Conservation (phyloP, 257 asterid species). For the Solanum rostratum region DNA sequence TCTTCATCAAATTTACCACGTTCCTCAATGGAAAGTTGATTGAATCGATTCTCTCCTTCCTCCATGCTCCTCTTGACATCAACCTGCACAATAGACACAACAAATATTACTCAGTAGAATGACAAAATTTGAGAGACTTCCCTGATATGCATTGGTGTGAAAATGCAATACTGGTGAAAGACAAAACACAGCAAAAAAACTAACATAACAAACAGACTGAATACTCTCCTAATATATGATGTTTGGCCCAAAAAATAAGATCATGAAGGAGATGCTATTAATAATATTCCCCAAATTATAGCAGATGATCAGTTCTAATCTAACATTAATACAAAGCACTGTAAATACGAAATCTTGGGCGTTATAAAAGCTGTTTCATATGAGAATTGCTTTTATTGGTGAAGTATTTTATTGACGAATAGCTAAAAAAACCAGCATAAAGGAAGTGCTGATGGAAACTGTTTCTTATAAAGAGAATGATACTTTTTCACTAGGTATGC, state of each 20-base stretch:
- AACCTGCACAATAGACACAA: slow-evolving; percentile 32
- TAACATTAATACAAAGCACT: neutral
- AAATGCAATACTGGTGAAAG: neutral
- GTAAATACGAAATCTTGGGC: neutral
- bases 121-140: neutral
- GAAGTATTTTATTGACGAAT: neutral
- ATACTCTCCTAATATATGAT: neutral
- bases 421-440: neutral
- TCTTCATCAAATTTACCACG: slow-evolving; percentile 98
- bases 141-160: neutral
- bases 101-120: neutral
- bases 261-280: neutral
- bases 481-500: neutral
- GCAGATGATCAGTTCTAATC: neutral
- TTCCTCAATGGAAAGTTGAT: slow-evolving; percentile 83
- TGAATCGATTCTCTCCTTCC: slow-evolving; percentile 71
- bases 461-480: neutral
- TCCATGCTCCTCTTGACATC: slow-evolving; percentile 67
- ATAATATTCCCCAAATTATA: neutral
- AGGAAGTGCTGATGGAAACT: neutral
- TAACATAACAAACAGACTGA: neutral
- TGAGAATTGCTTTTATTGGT: neutral
- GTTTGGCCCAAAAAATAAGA: neutral
- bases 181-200: neutral
- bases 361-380: neutral